A percentile compares a stretch with the other conserved stretches of the same genome.
Conservation (phyloP, 179 eudicot genomes). For the Actinidia polygama region DNA sequence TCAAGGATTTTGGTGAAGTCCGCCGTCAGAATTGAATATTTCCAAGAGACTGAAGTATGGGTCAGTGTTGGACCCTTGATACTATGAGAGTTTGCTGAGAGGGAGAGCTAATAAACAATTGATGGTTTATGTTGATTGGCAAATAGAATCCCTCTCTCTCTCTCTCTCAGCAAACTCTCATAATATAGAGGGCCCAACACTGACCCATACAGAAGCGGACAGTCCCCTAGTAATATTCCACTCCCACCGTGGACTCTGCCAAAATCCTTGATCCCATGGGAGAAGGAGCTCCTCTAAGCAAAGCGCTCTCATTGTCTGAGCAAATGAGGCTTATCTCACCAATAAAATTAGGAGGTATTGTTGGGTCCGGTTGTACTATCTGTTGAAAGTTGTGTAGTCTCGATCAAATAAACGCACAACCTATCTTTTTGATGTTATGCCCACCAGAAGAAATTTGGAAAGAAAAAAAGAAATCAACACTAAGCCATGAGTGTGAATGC, state of each 20-base stretch:
- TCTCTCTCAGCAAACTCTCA: slow-evolving; percentile 36
- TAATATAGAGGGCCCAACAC: slow-evolving; percentile 31
- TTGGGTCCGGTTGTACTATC: slow-evolving; percentile 41
- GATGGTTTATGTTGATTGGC: slow-evolving; percentile 53
- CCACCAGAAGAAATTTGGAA: slow-evolving; percentile 30
- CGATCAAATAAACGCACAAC: slow-evolving; percentile 41
- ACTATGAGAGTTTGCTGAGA: slow-evolving; percentile 41
- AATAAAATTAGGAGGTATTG: slow-evolving; percentile 35
- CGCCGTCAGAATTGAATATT: slow-evolving; percentile 24
- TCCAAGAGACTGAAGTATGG: slow-evolving; percentile 30
- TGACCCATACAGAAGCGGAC: no score
- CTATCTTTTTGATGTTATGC: slow-evolving; percentile 51
- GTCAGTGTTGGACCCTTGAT: slow-evolving; percentile 39
- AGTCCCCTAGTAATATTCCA: no score
- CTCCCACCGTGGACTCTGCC: slow-evolving; percentile 29
- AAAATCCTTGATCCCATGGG: slow-evolving; percentile 29
- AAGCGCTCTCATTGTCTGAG: slow-evolving; percentile 14
- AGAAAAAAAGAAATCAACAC: no score
- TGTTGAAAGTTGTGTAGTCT: slow-evolving; percentile 37
- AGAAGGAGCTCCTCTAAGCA: slow-evolving; percentile 33
- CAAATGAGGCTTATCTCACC: slow-evolving; percentile 36
- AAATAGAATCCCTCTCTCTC: slow-evolving; percentile 48
- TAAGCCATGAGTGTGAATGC: no score
- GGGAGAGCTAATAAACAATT: slow-evolving; percentile 57
- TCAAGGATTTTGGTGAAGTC: slow-evolving; percentile 30